These are phyloP conservation scores for Sarocladiaceae sp. DNA, from an alignment of 2,329 filamentous ascomycete species.

Conservation along the genomic window DNA sequence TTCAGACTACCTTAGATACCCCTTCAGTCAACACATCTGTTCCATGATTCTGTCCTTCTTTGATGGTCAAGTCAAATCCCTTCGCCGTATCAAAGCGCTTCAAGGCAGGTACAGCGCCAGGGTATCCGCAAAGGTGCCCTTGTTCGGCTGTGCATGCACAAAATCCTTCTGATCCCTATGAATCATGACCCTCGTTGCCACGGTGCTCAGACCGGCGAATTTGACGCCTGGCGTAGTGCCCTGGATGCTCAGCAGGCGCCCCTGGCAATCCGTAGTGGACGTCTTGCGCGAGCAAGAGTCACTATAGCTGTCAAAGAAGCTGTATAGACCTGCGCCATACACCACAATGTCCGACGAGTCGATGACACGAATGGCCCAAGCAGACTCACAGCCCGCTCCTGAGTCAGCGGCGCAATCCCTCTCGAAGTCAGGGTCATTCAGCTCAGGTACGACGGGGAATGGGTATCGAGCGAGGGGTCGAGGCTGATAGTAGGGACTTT, in stretches of 20 bases:
- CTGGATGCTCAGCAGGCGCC: constrained; percentile 32
- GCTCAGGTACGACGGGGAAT: constrained; percentile 40
- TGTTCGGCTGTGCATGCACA: constrained; percentile 19
- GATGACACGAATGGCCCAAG: constrained; percentile 63
- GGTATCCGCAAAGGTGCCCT: constrained; percentile 25
- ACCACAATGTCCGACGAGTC: constrained; percentile 50
- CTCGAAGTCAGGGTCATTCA: constrained; percentile 50
- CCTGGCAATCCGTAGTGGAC: constrained; percentile 41
- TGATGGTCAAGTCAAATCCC: no score
- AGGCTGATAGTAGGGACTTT: constrained; percentile 69
- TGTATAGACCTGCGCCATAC: constrained; percentile 64
- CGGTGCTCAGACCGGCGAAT: constrained; percentile 23
- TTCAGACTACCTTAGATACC: constrained; percentile 7
- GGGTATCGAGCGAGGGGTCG: constrained; percentile 55
- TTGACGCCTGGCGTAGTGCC: constrained; percentile 16
- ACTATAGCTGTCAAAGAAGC: constrained; percentile 63
- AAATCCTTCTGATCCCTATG: constrained; percentile 18
- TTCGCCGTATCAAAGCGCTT: no score
- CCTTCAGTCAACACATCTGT: constrained; percentile 3
- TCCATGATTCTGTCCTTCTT: not conserved
- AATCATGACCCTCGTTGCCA: constrained; percentile 23
- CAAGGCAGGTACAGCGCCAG: constrained; percentile 21
- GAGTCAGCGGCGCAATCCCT: constrained; percentile 31
- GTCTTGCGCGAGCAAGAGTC: constrained; percentile 39
- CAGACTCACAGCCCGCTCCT: constrained; percentile 42